phyloP scores from a whole-genome alignment of 495 filamentous ascomycete species.

The Aspergillus indologenus region DNA sequence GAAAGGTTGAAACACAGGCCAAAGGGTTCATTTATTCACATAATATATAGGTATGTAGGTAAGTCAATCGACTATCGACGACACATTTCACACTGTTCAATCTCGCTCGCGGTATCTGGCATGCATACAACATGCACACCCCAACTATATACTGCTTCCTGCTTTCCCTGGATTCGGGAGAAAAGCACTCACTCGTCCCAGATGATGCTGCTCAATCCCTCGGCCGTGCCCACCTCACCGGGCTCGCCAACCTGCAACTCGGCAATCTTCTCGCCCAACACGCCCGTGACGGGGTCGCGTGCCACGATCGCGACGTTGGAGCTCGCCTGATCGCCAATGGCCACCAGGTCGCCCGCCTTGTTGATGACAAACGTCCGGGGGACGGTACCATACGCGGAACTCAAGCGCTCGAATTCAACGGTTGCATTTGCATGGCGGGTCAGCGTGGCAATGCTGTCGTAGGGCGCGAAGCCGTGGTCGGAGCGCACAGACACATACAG shows the following conservation, averaged over 20 bases:
- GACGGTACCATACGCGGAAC: conserved; percentile 54
- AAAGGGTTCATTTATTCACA: no score
- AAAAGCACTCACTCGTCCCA: conserved; percentile 51
- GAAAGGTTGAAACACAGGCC: no score
- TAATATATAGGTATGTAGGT: no score
- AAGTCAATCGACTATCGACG: no score
- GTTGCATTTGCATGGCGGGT: conserved; percentile 41
- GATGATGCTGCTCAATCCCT: conserved; percentile 54
- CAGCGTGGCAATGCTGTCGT: conserved; percentile 37
- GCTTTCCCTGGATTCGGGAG: no score
- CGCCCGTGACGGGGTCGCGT: conserved; percentile 53
- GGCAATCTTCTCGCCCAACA: conserved; percentile 49
- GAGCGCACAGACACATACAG: conserved; percentile 46
- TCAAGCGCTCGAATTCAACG: conserved; percentile 48
- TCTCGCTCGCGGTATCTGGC: no score
- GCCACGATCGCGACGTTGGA: conserved; percentile 58
- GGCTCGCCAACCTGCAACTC: conserved; percentile 36
- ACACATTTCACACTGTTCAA: no score
- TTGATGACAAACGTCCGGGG: conserved; percentile 69
- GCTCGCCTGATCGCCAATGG: conserved; percentile 59
- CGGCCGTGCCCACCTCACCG: conserved; percentile 37
- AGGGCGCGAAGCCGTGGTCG: conserved; percentile 34
- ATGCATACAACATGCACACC: background rate
- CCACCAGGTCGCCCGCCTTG: conserved; percentile 56
- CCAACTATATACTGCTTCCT: background rate